Evolutionary conservation across 2,329 filamentous ascomycete species (phyloP), one percentile per base, ranked within the genome.

Genomic region (Fusarium piperis): DNA sequence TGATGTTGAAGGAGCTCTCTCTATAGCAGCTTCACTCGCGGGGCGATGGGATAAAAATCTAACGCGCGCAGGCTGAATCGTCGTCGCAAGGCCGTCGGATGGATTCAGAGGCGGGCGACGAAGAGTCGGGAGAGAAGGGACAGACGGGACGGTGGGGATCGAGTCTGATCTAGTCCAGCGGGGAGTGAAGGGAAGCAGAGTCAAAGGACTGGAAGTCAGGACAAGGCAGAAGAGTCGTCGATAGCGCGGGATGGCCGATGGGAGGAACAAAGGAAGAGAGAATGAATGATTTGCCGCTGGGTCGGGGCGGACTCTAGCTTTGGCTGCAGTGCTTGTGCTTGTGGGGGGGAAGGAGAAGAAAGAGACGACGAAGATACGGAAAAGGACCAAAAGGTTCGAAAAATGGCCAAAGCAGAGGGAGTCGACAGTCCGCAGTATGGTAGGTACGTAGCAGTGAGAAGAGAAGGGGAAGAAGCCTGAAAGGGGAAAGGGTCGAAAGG

Each of bases 401-500:
- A 69, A 70, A 72, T 70, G 71, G 71, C 64, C 71, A 72, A 74
- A 72, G 67, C 71, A 74, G 62, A 72, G 59, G 56, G 71, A 69
- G 62, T 68, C 60, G 67, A 71, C 67, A 59, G 63, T 67, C 59
- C 62, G 41, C 41, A 46, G 41, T 46, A 46, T 46, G 41, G 41
- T 28, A 46, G 23, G 41, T 46, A 46, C 41, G 36, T 39, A 46
- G 23, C 41, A 72, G 63, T 65, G 57, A 62, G 67, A 64, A 72
- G 69, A 70, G 70, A 72, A 72, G 70, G 70, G 66, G 70, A 72
- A 67, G 69, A 70, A 58, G 51, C 70, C 70, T 67, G 66, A 72
- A 71, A 72, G 62, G 70, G 70, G 70, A 72, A 72, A 70, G 62
- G 69, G 55, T 72, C 65, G 62, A 67, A 62, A 59, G 52, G 62